A percentile compares a stretch with the other conserved stretches of the same genome.
These are phyloP conservation scores for Starmerella stigmatis DNA, from an alignment of 805 yeast species.

Conservation along the genomic window DNA sequence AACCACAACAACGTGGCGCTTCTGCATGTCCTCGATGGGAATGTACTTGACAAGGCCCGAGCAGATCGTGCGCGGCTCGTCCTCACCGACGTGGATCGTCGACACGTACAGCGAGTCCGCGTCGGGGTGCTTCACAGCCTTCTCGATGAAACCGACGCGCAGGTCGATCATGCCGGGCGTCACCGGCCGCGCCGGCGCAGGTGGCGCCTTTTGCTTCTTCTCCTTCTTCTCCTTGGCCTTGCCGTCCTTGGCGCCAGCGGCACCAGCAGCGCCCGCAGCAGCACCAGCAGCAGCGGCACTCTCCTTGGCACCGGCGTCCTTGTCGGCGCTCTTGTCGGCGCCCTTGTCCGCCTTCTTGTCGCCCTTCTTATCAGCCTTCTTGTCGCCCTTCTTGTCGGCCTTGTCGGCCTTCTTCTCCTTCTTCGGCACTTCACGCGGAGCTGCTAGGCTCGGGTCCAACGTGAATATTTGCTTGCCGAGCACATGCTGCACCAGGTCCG, in stretches of 20 bases:
- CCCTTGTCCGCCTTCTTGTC: constrained; percentile 31
- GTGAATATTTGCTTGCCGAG: constrained; percentile 45
- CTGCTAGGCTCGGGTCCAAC: constrained; percentile 49
- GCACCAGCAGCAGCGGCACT: constrained; percentile 22
- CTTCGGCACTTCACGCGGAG: constrained; percentile 58
- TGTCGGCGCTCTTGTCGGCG: constrained; percentile 10
- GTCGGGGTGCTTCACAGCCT: constrained; percentile 94
- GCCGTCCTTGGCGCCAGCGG: constrained; percentile 14
- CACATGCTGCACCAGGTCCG: constrained; percentile 65
- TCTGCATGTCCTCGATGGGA: constrained; percentile 90
- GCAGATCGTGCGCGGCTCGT: constrained; percentile 95
- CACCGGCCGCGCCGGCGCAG: constrained; percentile 34
- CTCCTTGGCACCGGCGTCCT: constrained; percentile 10
- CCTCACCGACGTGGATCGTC: constrained; percentile 93
- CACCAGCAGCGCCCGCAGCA: neutral
- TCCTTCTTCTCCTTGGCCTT: constrained; percentile 31
- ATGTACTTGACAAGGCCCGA: constrained; percentile 87
- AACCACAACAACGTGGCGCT: constrained; percentile 78
- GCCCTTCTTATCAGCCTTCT: constrained; percentile 30
- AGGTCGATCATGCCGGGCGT: constrained; percentile 77
- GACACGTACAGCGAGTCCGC: constrained; percentile 95
- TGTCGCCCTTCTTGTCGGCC: constrained; percentile 20
- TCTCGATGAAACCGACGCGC: constrained; percentile 92
- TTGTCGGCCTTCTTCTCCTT: constrained; percentile 31
- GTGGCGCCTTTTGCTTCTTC: constrained; percentile 47